These are phyloP conservation scores for Lepiota venenata DNA, from an alignment of 768 basidiomycete species.

Conservation along the genomic window DNA sequence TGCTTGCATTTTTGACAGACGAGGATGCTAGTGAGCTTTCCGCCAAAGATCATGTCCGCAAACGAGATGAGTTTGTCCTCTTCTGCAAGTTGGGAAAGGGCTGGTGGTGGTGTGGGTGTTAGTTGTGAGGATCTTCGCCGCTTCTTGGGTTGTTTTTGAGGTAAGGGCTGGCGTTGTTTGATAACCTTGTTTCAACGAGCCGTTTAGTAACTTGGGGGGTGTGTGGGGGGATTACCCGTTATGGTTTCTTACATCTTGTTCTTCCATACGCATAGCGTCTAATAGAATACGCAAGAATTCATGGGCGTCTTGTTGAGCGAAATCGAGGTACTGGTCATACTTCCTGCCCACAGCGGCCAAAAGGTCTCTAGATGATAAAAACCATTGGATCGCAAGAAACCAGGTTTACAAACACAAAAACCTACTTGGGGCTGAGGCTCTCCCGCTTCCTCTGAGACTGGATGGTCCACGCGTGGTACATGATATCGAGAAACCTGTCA, in stretches of 20 bases:
- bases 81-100: slow-evolving; percentile 23
- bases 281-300: slow-evolving; percentile 88
- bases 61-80: slow-evolving; percentile 63
- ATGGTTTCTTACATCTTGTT: slow-evolving; percentile 64
- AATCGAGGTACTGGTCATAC: slow-evolving; percentile 93
- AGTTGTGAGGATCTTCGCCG: slow-evolving; percentile 29
- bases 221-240: neutral
- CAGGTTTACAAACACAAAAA: slow-evolving; percentile 13
- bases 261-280: slow-evolving; percentile 94
- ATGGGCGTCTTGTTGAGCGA: slow-evolving; percentile 94
- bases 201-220: too few relatives aligned
- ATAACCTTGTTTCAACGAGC: slow-evolving; percentile 53
- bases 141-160: slow-evolving; percentile 31
- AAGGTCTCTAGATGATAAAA: slow-evolving; percentile 42
- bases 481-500: slow-evolving; percentile 58
- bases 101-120: slow-evolving; percentile 10
- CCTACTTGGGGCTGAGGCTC: slow-evolving; percentile 66
- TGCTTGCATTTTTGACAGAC: slow-evolving; percentile 95
- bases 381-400: slow-evolving; percentile 1
- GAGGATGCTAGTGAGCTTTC: slow-evolving; percentile 84
- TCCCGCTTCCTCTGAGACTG: slow-evolving; percentile 51
- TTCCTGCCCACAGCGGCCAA: slow-evolving; percentile 72
- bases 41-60: slow-evolving; percentile 89
- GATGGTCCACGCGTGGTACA: slow-evolving; percentile 62
- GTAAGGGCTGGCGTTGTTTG: slow-evolving; percentile 62